Conservation (phyloP, 495 filamentous ascomycete species). For the Xylaria castorea region DNA sequence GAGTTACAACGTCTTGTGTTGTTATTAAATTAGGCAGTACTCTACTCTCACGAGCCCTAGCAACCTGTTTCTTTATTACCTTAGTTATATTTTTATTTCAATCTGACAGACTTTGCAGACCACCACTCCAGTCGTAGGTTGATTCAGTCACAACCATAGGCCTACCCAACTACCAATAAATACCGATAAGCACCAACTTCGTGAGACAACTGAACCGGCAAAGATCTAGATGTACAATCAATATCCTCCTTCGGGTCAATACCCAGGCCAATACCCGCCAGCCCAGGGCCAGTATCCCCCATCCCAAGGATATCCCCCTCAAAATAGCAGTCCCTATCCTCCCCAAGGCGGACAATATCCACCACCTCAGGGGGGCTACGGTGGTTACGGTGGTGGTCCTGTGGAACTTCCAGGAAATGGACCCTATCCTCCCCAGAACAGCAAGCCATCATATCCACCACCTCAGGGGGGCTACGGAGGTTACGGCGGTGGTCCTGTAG, state of each 20-base stretch:
- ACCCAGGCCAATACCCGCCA: constrained; percentile 47
- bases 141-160: background rate
- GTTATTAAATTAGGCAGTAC: background rate
- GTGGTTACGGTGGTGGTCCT: constrained; percentile 4
- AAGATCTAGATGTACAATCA: constrained; percentile 38
- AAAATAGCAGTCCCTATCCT: constrained; percentile 35
- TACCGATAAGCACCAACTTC: background rate
- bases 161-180: background rate
- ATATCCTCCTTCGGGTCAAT: constrained; percentile 45
- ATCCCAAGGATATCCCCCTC: constrained; percentile 34
- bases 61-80: background rate
- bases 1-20: background rate
- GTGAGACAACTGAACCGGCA: background rate
- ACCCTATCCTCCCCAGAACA: constrained; percentile 38
- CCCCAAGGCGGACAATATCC: constrained; percentile 31
- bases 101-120: background rate
- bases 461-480: constrained; percentile 26
- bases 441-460: constrained; percentile 31
- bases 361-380: constrained; percentile 29
- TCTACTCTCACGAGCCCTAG: background rate
- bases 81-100: background rate
- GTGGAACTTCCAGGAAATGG: constrained; percentile 31
- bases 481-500: constrained; percentile 9
- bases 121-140: background rate
- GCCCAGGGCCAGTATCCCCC: constrained; percentile 35